Percentiles rank a stretch among this genome's conserved stretches.
These are phyloP conservation scores for Thalassiosira profunda DNA, from an alignment of 108 stramenopile species.

Conservation along the genomic window DNA sequence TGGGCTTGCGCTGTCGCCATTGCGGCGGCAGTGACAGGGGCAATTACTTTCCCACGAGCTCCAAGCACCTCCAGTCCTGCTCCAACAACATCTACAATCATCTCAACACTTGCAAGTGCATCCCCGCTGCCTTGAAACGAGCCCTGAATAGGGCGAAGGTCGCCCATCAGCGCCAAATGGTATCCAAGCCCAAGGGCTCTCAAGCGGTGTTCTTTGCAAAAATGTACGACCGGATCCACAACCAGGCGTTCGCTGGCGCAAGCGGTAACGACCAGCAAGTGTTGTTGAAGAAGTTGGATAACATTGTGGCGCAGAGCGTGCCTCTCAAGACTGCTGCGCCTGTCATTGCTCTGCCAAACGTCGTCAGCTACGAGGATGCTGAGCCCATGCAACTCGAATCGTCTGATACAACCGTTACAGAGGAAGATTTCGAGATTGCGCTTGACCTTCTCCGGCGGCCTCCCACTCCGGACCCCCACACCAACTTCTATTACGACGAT, in stretches of 20 bases:
- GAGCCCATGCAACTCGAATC: background rate
- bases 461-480: constrained; percentile 11
- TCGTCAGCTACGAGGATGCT: constrained; percentile 13
- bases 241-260: constrained; percentile 18
- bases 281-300: background rate
- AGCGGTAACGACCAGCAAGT: background rate
- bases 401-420: background rate
- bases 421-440: constrained; percentile 33
- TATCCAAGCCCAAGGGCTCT: constrained; percentile 10
- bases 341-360: background rate
- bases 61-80: constrained; percentile 22
- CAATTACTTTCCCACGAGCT: constrained; percentile 15
- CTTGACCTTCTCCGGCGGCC: constrained; percentile 19
- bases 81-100: constrained; percentile 31
- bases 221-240: constrained; percentile 37
- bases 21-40: constrained; percentile 26
- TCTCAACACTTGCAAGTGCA: constrained; percentile 18
- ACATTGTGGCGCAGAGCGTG: constrained; percentile 12
- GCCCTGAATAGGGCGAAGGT: constrained; percentile 35
- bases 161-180: constrained; percentile 15
- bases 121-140: constrained; percentile 8
- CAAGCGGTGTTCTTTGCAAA: constrained; percentile 26
- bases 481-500: background rate
- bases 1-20: constrained; percentile 23
- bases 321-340: background rate